phyloP scores from a whole-genome alignment of 1,139 yeast species.

The Zygoascus meyerae region DNA sequence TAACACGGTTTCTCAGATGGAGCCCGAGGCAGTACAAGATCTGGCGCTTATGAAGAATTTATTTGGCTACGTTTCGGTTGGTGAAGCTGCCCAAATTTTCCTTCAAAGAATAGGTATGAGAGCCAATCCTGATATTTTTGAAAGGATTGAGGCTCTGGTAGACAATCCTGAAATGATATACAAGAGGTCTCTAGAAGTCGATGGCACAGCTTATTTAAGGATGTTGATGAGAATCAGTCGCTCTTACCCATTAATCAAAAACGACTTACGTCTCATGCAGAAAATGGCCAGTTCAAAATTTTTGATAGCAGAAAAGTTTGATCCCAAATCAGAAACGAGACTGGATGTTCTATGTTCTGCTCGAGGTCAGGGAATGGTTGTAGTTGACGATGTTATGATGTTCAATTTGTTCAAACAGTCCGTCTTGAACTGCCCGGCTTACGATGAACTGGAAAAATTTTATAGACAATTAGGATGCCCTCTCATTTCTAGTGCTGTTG shows the following conservation, averaged over 20 bases:
- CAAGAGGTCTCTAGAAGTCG: background rate
- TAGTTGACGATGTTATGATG: conserved; percentile 37
- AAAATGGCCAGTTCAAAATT: conserved; percentile 29
- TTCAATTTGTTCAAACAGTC: conserved; percentile 33
- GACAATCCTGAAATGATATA: conserved; percentile 25
- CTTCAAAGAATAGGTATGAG: conserved; percentile 33
- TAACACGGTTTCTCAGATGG: conserved; percentile 5
- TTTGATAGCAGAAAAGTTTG: conserved; percentile 28
- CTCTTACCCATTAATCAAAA: conserved; percentile 14
- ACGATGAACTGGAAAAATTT: conserved; percentile 29
- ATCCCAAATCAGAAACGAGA: conserved; percentile 11
- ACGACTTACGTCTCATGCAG: conserved; percentile 24
- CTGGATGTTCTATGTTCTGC: conserved; percentile 19
- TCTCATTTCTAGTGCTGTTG: conserved; percentile 25
- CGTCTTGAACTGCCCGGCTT: conserved; percentile 36
- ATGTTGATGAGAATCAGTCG: conserved; percentile 1
- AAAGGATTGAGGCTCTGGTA: conserved; percentile 30
- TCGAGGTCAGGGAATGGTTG: conserved; percentile 25
- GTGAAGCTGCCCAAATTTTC: conserved; percentile 30
- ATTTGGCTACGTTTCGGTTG: conserved; percentile 29
- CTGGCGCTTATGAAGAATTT: conserved; percentile 25
- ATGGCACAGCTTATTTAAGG: background rate
- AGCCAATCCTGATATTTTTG: conserved; percentile 31
- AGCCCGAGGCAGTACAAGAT: conserved; percentile 14
- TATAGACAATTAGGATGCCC: conserved; percentile 30